Base-by-base conservation (phyloP, 345 rosid genomes). In the Raphanus sativus region DNA sequence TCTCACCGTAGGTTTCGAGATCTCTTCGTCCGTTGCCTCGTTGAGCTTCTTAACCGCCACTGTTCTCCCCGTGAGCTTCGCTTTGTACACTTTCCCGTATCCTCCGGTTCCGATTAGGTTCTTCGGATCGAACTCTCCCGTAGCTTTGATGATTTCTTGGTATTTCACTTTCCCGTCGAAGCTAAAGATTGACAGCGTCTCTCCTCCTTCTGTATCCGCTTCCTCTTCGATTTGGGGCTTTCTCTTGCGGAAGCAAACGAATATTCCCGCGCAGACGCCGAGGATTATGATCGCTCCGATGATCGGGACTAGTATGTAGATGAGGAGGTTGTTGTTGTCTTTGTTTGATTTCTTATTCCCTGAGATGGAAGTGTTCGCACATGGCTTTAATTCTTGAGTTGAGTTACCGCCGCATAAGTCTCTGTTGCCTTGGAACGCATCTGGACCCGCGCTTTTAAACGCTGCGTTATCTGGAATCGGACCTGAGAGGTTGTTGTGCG, bases 81-180 rank as follows among this genome's bases (percentile, higher is more conserved):
- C 86, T 71, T 62, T 80, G 81, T 82, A 86, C 2, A 86, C 84
- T 4, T 58, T 82, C 21, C 86, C 88, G 29, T 75, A 64, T 50
- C 86, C 84, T 62, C 83, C 83, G 5, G 15, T 80, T 75, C 85
- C 83, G 15, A 86, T 78, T 77, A 79, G 76, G 71, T 82, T 40
- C 21, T 80, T 80, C 2, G 78, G 7, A 17, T 84, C 81, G 71
- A 86, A 84, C 24, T 80, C 81, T 24, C 80, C 76, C 6, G 83
- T 86, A 3, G 84, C 85, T 36, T 67, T 73, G 74, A 84, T 72
- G 81, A 82, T 77, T 4, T 86, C 82, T 12, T 38, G 68, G 77
- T 82, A 86, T 52, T 54, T 58, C 15, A 76, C 78, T 73, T 50
- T 78, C 6, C 77, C 81, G 36, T 81, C 65, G 77, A 83, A 80